Conservation (phyloP, 805 yeast genomes). For the Monosporozyma aerobia region DNA sequence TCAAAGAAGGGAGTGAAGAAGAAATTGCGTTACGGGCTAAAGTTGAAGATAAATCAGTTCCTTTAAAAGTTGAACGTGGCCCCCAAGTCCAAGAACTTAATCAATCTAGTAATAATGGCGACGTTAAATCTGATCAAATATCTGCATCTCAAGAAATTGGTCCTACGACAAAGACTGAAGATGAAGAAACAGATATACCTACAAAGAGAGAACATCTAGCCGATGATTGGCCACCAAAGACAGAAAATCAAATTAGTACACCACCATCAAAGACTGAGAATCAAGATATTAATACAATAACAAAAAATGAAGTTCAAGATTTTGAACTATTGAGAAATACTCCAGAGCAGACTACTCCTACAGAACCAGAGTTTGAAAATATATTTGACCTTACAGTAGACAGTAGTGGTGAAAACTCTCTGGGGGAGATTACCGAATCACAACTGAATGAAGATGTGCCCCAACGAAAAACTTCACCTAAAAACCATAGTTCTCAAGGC, state of each 20-base stretch:
- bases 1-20: too few relatives aligned
- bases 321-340: not conserved
- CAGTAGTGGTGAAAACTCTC: not conserved
- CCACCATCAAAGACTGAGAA: not conserved
- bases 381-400: not conserved
- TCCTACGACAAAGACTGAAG: not conserved
- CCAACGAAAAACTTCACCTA: not conserved
- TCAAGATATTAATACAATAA: not conserved
- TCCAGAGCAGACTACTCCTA: not conserved
- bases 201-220: too few relatives aligned
- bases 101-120: not conserved
- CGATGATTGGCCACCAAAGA: too few relatives aligned
- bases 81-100: not conserved
- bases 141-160: not conserved
- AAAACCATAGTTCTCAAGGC: not conserved
- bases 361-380: not conserved
- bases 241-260: not conserved
- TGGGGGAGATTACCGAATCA: not conserved
- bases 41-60: too few relatives aligned
- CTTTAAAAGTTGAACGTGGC: too few relatives aligned
- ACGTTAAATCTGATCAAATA: not conserved
- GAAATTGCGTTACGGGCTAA: too few relatives aligned
- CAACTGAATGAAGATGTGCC: not conserved
- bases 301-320: not conserved
- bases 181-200: not conserved